Evolutionary conservation across 805 yeast genomes (phyloP), one percentile per base, ranked within the genome.

Genomic region (Candida palmyrensis): DNA sequence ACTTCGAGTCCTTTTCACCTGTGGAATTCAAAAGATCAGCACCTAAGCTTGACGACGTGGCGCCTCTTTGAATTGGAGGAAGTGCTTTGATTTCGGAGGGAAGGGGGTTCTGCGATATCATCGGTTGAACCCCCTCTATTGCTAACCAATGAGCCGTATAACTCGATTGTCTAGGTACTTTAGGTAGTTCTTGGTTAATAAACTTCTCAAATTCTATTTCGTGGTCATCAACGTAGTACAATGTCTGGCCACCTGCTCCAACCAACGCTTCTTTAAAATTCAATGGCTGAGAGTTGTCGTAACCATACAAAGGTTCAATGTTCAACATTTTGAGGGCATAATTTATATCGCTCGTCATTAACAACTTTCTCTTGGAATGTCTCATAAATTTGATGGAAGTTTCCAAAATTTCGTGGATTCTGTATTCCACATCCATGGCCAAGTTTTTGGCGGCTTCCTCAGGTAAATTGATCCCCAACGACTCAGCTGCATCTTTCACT

Each of bases 351-450:
- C 74, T 71, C 0, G 96, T 85, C 18, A 87, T 77, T 23, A 92
- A 62, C 0, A 84, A 73, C 39, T 83, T 82, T 29, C 97, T 68
- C 57, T 89, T 90, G 18, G 92, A 78, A 57, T 92, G 97, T 45
- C 96, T 73, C 90, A 90, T 92, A 59, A 90, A 90, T 57, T 92
- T 92, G 36, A 83, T 77, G 14, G 98, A 97, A 44, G 92, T 95
- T 55, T 92, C 98, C 39, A 94, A 66, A 25, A 92, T 84, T 60
- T 92, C 97, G 55, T 90, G 90, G 43, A 92, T 85, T 41, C 98
- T 75, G 56, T 94, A 92, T 62, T 92, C 99, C n/a, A 92, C 94
- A 55, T 92, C 99, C 98, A 92, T 92, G 5, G 99, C 97, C 40
- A 92, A 65, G 41, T 92, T 86, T 51, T 87, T 85, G 30, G 96